phyloP scores from a whole-genome alignment of 2,329 filamentous ascomycete species.

The Alternaria angustiovoidea region DNA sequence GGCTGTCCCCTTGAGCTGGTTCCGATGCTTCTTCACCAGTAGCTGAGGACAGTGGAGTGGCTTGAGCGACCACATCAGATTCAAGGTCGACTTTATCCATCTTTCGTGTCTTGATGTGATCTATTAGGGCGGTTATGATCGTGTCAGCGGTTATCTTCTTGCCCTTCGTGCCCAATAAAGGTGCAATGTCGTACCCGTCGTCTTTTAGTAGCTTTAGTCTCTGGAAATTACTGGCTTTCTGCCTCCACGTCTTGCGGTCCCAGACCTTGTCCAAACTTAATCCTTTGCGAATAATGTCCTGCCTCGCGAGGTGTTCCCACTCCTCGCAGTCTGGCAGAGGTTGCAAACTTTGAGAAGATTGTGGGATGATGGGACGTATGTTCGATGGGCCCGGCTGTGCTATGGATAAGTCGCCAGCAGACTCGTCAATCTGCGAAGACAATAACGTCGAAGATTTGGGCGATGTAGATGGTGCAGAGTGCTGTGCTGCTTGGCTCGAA shows the following conservation, averaged over 20 bases:
- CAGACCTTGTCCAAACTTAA: conserved; percentile 12
- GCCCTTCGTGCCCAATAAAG: not conserved
- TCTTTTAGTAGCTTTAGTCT: conserved; percentile 19
- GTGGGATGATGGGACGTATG: not conserved
- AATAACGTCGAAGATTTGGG: not conserved
- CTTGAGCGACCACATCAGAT: not conserved
- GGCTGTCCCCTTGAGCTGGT: not conserved
- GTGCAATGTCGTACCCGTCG: conserved; percentile 18
- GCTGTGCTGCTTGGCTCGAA: not conserved
- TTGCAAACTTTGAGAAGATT: not conserved
- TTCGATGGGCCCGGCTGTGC: not conserved
- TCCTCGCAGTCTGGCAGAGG: not conserved
- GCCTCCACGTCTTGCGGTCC: conserved; percentile 17
- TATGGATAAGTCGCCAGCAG: not conserved
- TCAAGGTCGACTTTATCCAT: not conserved
- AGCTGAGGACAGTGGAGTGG: not conserved
- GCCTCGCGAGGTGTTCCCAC: conserved; percentile 6
- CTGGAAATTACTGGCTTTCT: conserved; percentile 15
- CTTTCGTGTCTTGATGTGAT: conserved; percentile 5
- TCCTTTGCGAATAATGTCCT: not conserved
- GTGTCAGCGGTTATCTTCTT: not conserved
- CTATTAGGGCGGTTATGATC: conserved; percentile 11
- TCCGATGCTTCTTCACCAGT: not conserved
- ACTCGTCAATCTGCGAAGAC: not conserved
- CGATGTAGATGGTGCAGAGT: not conserved